Evolutionary conservation across 2,329 filamentous ascomycete species (phyloP).

Genomic region (Samsoniella hepiali): DNA sequence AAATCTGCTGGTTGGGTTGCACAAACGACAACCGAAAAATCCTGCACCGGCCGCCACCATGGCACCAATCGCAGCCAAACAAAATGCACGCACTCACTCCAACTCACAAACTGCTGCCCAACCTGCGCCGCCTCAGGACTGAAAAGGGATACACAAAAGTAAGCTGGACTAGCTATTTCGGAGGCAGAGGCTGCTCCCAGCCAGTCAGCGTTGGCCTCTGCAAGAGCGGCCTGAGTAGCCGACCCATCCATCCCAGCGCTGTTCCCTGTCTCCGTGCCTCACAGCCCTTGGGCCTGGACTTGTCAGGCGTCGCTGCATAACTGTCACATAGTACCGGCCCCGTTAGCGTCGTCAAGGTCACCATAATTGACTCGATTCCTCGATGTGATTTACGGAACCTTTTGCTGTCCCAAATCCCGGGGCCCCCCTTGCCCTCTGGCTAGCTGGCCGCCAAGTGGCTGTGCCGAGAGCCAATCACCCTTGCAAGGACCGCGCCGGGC

Average conservation of each 20-base stretch:
- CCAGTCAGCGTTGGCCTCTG: neutral
- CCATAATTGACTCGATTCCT: neutral
- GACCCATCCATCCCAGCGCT: neutral
- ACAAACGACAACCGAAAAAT: neutral
- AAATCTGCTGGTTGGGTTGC: neutral
- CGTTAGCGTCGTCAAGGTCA: neutral
- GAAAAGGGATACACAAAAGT: neutral
- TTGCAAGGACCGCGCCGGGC: too few species aligned
- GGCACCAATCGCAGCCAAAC: conserved; percentile 17
- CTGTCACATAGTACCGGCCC: neutral
- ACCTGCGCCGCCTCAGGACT: neutral
- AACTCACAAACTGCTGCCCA: neutral
- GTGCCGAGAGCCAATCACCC: too few species aligned
- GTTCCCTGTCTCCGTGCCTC: neutral
- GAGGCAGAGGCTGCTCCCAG: too few species aligned
- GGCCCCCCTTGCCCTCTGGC: too few species aligned
- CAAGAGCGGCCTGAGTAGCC: neutral
- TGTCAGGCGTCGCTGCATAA: neutral
- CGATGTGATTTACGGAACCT: too few species aligned
- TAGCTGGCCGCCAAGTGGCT: too few species aligned
- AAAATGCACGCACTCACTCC: neutral
- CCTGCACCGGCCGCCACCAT: conserved; percentile 19
- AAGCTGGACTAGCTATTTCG: too few species aligned
- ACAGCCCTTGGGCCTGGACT: neutral
- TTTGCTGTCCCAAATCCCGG: too few species aligned